Base-by-base conservation (phyloP, 2,329 filamentous ascomycete genomes). In the Verticillium nubilum region DNA sequence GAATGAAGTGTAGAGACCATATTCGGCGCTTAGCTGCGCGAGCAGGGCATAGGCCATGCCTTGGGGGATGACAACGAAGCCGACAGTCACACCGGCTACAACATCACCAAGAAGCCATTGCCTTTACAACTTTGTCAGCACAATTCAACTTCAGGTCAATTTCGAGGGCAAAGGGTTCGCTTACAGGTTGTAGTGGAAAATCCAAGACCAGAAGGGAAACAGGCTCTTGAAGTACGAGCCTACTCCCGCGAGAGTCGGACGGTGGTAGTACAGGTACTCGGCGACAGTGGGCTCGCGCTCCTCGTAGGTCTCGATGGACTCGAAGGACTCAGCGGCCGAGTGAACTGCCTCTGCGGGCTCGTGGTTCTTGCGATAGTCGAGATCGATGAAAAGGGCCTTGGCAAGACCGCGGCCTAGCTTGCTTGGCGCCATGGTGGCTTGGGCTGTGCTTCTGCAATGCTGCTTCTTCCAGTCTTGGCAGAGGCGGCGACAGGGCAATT, bases 1-100 rank as follows among this genome's bases (percentile, higher is more conserved):
- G 68, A 94, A 94, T 0, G 90, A 92, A 0, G 90, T 91, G 73
- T 94, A 94, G 0, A 94, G 77, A 35, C 90, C 90, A 67, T 84
- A 93, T 65, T 92, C 82, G 2, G 86, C 81, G 0, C 81, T 79
- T 17, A 94, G 76, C 50, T 86, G 78, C 26, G 90, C 90, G 25
- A 94, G 78, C 33, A 86, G 76, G 13, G 90, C 89, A 69, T 94
- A 94, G 0, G 90, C 89, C 87, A 93, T 90, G 59, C 87, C 86
- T 73, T 93, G 90, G 4, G 90, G 90, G 54, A 92, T 86, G 28
- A 92, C 88, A 13, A 92, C 89, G 56, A 88, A 82, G 47, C 89
- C 89, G 52, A 90, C 86, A 3, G 88, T 91, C 61, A 90, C 52
- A 53, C 52, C 52, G 10, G 62, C 62, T 26, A 64, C 61, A 7